phyloP scores from a whole-genome alignment of 257 asterid species.

The Cynanchum wilfordii region DNA sequence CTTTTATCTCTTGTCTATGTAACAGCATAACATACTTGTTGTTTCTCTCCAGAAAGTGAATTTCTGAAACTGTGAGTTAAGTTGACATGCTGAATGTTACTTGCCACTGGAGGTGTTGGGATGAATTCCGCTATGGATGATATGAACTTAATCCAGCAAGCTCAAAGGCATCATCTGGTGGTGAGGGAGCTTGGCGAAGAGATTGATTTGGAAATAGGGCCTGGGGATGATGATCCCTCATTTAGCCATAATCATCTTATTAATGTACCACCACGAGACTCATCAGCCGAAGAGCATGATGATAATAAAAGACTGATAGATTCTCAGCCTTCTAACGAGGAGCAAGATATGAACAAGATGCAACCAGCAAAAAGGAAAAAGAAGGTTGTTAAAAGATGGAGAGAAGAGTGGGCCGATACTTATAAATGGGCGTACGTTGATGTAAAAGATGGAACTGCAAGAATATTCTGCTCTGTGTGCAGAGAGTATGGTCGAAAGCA shows the following conservation, averaged over 20 bases:
- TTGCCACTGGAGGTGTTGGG: constrained; percentile 65
- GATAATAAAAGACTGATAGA: constrained; percentile 66
- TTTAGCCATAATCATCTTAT: constrained; percentile 65
- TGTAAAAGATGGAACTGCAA: constrained; percentile 86
- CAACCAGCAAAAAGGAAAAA: constrained; percentile 87
- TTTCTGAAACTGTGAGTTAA: not conserved
- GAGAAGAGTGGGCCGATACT: constrained; percentile 99
- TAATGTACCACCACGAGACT: constrained; percentile 63
- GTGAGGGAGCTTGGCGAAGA: constrained; percentile 88
- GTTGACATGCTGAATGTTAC: constrained; percentile 94
- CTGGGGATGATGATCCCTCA: constrained; percentile 81
- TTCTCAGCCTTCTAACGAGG: constrained; percentile 60
- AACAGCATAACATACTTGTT: not conserved
- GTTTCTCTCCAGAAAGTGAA: constrained; percentile 1
- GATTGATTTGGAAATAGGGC: constrained; percentile 92
- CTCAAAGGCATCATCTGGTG: constrained; percentile 88
- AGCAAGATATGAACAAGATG: constrained; percentile 60
- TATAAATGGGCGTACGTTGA: constrained; percentile 99
- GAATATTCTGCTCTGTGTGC: constrained; percentile 96
- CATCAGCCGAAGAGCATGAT: constrained; percentile 68
- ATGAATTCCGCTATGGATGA: constrained; percentile 94
- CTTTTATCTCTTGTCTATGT: not conserved
- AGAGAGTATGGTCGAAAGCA: constrained; percentile 98
- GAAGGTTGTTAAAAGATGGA: constrained; percentile 97
- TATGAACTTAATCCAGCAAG: constrained; percentile 87